Base-by-base conservation (phyloP, 106 monocot species). In the Vanilla planifolia region DNA sequence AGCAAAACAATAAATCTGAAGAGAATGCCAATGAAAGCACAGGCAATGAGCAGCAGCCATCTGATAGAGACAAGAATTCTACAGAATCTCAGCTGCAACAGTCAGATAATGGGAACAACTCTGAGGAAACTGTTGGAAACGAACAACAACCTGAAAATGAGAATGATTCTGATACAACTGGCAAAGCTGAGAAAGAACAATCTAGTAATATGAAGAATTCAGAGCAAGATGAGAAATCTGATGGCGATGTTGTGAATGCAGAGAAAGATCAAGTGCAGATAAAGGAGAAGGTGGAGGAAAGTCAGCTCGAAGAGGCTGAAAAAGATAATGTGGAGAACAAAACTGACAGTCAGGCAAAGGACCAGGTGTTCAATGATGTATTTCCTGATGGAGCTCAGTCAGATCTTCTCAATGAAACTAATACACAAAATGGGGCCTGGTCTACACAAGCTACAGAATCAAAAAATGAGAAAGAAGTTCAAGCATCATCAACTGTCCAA, bases 381-480 rank as follows among this genome's bases (percentile, higher is more conserved):
- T 75, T 83, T 47, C 83, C 85, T 51, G 82, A 86, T 73, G 81
- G 63, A 6, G 75, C 79, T 17, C 86, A 87, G 51, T 66, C 87
- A 5, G 96, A 96, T 41, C 71, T 96, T 63, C 69, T 96, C 15
- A 91, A 87, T 67, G 95, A 90, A 59, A 86, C 79, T 22, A 84
- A 39, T 57, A 75, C 74, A 8, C 78, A 76, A 62, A 84, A 66
- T 55, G 78, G 83, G 1, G 70, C 79, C 21, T 95, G 81, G 79
- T 71, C 95, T 24, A 90, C 95, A 39, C 95, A 95, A 57, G 68
- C 78, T 33, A 39, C 75, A 7, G 84, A 95, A 45, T 95, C 95
- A 15, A 90, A 58, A 60, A 86, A 80, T 41, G 86, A 95, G 75
- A 89, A 86, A 55, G 73, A 90, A 67, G 37, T 53, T 8, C 89